These are phyloP conservation scores for Podila epicladia DNA, from an alignment of 192 early-diverging fungal genomes.

Conservation along the genomic window DNA sequence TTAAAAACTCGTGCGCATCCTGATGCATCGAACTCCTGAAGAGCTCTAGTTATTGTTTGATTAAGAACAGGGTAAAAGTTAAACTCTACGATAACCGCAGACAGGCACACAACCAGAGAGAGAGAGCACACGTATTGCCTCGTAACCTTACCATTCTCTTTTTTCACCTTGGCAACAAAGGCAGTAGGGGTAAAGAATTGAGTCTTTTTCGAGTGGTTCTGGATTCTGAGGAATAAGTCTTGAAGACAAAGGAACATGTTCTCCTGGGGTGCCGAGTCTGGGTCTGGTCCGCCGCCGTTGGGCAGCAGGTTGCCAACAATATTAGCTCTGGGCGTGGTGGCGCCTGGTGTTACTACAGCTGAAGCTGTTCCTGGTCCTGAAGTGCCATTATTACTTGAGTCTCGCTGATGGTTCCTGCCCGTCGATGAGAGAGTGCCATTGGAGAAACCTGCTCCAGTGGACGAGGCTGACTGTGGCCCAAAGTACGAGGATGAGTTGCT, in stretches of 20 bases:
- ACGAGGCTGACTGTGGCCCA: constrained; percentile 22
- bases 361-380: constrained; percentile 14
- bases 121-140: no score
- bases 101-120: no score
- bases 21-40: constrained; percentile 96
- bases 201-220: constrained; percentile 82
- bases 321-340: constrained; percentile 8
- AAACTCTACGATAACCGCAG: neutral
- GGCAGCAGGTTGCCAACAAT: constrained; percentile 39
- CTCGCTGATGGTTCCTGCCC: constrained; percentile 21
- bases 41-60: constrained; percentile 68
- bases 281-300: constrained; percentile 56
- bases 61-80: constrained; percentile 4
- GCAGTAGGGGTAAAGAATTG: constrained; percentile 85
- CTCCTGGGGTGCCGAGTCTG: constrained; percentile 70
- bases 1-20: constrained; percentile 98
- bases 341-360: constrained; percentile 4
- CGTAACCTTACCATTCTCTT: constrained; percentile 81
- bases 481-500: constrained; percentile 33
- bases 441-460: constrained; percentile 7
- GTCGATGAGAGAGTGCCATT: constrained; percentile 5
- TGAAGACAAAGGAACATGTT: constrained; percentile 87
- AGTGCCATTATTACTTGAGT: constrained; percentile 17
- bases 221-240: constrained; percentile 87
- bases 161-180: constrained; percentile 91